These are phyloP conservation scores for Grosmannia penicillata DNA, from an alignment of 2,329 filamentous ascomycete genomes.

Conservation along the genomic window DNA sequence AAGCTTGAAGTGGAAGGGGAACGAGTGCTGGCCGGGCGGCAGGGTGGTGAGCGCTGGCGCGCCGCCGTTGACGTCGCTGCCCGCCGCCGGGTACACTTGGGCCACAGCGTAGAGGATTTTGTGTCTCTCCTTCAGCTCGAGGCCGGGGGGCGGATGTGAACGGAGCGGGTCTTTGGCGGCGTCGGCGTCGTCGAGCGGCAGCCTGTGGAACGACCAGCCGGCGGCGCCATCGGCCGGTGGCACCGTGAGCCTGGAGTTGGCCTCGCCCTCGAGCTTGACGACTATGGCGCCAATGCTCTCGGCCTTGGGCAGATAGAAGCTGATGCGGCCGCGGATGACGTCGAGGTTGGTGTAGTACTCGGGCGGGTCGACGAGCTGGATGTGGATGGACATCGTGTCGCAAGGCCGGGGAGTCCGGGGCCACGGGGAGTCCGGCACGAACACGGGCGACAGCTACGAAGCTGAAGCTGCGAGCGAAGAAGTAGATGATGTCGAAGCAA, in stretches of 20 bases:
- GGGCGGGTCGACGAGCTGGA: constrained; percentile 50
- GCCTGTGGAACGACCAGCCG: constrained; percentile 5
- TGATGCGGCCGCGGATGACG: constrained; percentile 46
- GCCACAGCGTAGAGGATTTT: constrained; percentile 63
- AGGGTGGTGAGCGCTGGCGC: constrained; percentile 29
- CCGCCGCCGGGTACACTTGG: constrained; percentile 54
- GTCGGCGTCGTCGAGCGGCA: constrained; percentile 3
- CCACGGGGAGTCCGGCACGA: no score
- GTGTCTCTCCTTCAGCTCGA: constrained; percentile 41
- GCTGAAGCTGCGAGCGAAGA: no score
- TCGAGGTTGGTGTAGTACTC: constrained; percentile 73
- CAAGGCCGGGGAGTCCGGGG: neutral
- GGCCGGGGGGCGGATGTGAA: constrained; percentile 15
- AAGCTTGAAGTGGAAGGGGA: constrained; percentile 66
- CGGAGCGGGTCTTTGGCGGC: neutral
- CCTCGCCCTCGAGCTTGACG: constrained; percentile 74
- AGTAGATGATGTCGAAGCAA: no score
- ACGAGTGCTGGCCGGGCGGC: constrained; percentile 56
- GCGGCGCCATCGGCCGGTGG: constrained; percentile 23
- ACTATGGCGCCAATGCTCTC: constrained; percentile 60
- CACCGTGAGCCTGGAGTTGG: constrained; percentile 47
- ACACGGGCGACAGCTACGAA: no score
- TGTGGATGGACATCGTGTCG: constrained; percentile 47
- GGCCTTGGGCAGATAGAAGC: constrained; percentile 44
- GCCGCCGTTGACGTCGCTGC: constrained; percentile 17